These are phyloP conservation scores for Fragilariopsis cylindrus DNA, from an alignment of 108 stramenopile genomes.

Conservation along the genomic window DNA sequence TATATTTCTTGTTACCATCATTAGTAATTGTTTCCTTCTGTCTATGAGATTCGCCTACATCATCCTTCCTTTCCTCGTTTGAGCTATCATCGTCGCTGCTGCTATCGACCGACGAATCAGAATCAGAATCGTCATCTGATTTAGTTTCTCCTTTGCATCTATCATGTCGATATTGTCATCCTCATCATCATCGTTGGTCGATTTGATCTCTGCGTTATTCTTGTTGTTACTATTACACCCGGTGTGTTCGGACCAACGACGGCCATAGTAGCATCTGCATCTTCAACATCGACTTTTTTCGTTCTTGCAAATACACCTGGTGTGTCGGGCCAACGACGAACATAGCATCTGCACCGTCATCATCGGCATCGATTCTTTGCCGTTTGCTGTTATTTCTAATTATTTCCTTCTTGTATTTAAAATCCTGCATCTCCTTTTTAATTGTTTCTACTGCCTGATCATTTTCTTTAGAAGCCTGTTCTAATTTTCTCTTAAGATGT, in stretches of 20 bases:
- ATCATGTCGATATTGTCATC: background rate
- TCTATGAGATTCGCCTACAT: background rate
- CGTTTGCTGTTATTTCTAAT: background rate
- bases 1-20: background rate
- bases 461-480: conserved; percentile 43
- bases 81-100: background rate
- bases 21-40: no score
- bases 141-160: background rate
- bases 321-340: no score
- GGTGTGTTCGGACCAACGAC: no score
- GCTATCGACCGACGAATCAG: background rate
- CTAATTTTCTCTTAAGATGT: conserved; percentile 81
- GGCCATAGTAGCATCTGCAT: background rate
- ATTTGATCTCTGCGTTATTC: background rate
- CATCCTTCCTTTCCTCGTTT: background rate
- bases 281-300: background rate
- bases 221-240: no score
- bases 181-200: background rate
- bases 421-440: conserved; percentile 39
- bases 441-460: conserved; percentile 20
- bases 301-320: background rate
- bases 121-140: background rate
- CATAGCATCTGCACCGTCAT: background rate
- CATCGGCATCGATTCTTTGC: background rate
- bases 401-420: conserved; percentile 42